Percentiles rank a stretch among this genome's conserved stretches.
Conservation (phyloP, 2,329 filamentous ascomycete species). For the Mycosphaerella sp. region DNA sequence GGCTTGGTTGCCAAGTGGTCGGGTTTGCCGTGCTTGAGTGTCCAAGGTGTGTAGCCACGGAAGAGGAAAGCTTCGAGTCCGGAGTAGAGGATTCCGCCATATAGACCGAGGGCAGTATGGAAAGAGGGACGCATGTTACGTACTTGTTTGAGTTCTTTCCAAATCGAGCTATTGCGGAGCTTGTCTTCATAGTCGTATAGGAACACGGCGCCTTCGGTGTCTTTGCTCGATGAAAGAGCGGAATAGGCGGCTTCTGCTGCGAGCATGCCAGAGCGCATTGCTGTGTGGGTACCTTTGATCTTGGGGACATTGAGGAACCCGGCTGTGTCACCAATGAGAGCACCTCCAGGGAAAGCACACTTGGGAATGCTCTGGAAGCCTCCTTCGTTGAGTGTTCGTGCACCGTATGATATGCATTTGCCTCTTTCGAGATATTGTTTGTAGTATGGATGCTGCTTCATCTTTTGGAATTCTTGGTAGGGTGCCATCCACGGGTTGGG, state of each 20-base stretch:
- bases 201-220: constrained; percentile 66
- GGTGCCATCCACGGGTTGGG: constrained; percentile 94
- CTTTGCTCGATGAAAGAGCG: constrained; percentile 54
- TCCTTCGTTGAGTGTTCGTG: constrained; percentile 84
- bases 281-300: constrained; percentile 96
- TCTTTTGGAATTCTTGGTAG: constrained; percentile 94
- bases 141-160: constrained; percentile 89
- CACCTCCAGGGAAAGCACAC: constrained; percentile 90
- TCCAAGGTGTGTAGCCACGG: constrained; percentile 84
- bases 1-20: constrained; percentile 74
- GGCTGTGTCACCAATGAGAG: constrained; percentile 90
- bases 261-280: constrained; percentile 96
- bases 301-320: constrained; percentile 97
- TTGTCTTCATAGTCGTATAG: constrained; percentile 90
- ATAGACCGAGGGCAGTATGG: constrained; percentile 77
- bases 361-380: constrained; percentile 98
- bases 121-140: constrained; percentile 98
- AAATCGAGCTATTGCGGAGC: constrained; percentile 78
- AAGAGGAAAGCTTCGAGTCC: constrained; percentile 85
- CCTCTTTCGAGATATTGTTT: constrained; percentile 81
- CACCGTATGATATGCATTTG: constrained; percentile 95
- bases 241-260: constrained; percentile 84
- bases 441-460: constrained; percentile 97
- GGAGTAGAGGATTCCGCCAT: constrained; percentile 86
- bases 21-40: constrained; percentile 71